These are phyloP conservation scores for Harringtonia aguacate DNA, from an alignment of 2,329 filamentous ascomycete species.

Conservation along the genomic window DNA sequence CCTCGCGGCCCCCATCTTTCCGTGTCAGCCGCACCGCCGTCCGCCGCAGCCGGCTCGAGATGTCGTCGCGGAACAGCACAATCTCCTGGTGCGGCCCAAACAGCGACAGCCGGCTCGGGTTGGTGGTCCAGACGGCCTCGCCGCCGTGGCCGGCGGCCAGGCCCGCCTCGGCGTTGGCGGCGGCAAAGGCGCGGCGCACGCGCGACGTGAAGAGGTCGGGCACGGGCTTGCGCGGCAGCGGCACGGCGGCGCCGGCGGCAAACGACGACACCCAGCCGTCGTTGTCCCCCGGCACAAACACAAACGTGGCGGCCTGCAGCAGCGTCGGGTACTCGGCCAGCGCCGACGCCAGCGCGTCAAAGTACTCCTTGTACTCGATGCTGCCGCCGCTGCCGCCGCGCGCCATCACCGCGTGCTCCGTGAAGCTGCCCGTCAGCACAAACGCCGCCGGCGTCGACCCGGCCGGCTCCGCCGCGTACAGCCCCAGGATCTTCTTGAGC, in stretches of 20 bases:
- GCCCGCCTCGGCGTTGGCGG: conserved; percentile 62
- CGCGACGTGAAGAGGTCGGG: conserved; percentile 87
- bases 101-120: conserved; percentile 69
- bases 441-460: conserved; percentile 65
- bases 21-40: conserved; percentile 55
- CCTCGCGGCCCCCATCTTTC: conserved; percentile 4
- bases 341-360: conserved; percentile 74
- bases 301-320: conserved; percentile 68
- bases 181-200: conserved; percentile 68
- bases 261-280: conserved; percentile 95
- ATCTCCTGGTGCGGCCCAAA: conserved; percentile 87
- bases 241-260: conserved; percentile 59
- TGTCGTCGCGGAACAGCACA: conserved; percentile 77
- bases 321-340: conserved; percentile 76
- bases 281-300: conserved; percentile 93
- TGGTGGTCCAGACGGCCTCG: conserved; percentile 78
- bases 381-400: conserved; percentile 63
- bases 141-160: conserved; percentile 42
- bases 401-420: conserved; percentile 52
- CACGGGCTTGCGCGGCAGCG: conserved; percentile 59
- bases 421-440: conserved; percentile 79
- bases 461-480: conserved; percentile 58
- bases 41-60: conserved; percentile 67
- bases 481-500: conserved; percentile 63
- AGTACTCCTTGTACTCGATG: conserved; percentile 95